Percentiles rank a stretch among this genome's conserved stretches.
phyloP scores from a whole-genome alignment of 306 rosid genomes.

The Castanea mollissima region DNA sequence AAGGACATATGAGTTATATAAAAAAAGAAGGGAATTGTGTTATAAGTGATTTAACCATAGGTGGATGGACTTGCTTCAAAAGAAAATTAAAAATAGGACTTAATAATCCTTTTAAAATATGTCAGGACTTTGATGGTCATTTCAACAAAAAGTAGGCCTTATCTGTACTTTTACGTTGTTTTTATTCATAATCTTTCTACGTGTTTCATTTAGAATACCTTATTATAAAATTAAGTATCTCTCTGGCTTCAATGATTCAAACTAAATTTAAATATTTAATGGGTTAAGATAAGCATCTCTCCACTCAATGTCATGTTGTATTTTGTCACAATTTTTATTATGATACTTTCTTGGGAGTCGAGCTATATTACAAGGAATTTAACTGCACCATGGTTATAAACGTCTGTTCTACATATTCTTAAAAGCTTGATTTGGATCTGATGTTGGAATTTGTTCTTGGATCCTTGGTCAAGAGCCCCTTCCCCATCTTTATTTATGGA shows the following conservation, averaged over 20 bases:
- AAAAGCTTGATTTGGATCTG: neutral
- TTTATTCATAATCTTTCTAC: neutral
- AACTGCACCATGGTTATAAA: neutral
- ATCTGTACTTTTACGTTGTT: neutral
- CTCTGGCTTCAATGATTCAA: neutral
- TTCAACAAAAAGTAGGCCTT: neutral
- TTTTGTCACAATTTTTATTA: neutral
- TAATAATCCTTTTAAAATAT: neutral
- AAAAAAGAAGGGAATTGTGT: neutral
- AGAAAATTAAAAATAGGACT: neutral
- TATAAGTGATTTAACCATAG: neutral
- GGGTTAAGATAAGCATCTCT: neutral
- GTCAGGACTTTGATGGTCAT: neutral
- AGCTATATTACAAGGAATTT: neutral
- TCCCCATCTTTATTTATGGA: neutral
- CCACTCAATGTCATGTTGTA: neutral
- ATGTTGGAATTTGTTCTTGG: neutral
- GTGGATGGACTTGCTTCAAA: neutral
- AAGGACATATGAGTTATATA: neutral
- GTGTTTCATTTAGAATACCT: neutral
- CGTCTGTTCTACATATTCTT: neutral
- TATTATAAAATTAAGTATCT: neutral
- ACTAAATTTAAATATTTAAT: neutral
- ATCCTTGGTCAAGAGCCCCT: neutral
- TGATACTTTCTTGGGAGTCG: neutral